A percentile compares a stretch with the other conserved stretches of the same genome.
Conservation (phyloP, 2,329 filamentous ascomycete genomes). For the Colletotrichum sp. region DNA sequence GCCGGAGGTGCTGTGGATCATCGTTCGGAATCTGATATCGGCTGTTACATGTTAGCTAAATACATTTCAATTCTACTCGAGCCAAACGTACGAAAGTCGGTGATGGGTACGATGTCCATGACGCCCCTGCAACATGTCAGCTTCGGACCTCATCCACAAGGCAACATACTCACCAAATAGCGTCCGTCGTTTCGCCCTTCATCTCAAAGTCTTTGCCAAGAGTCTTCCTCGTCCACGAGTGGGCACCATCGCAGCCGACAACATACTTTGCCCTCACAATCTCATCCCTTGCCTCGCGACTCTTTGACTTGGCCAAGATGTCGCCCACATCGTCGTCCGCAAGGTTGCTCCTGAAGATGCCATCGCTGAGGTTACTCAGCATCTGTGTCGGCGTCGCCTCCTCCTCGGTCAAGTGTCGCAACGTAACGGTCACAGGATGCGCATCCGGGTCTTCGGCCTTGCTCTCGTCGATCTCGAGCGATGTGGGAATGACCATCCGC, state of each 20-base stretch:
- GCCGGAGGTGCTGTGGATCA: constrained; percentile 61
- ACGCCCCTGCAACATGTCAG: constrained; percentile 33
- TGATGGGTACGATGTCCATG: constrained; percentile 39
- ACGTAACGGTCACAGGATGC: constrained; percentile 65
- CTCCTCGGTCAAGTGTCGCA: constrained; percentile 64
- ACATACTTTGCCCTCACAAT: constrained; percentile 65
- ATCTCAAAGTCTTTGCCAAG: constrained; percentile 55
- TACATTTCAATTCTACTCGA: no score
- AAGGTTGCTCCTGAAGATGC: constrained; percentile 65
- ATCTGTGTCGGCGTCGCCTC: constrained; percentile 53
- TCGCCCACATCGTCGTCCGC: constrained; percentile 61
- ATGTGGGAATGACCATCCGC: constrained; percentile 62
- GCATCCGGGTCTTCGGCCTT: constrained; percentile 52
- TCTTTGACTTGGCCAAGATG: constrained; percentile 28
- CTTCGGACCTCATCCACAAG: not conserved
- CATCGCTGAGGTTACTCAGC: constrained; percentile 45
- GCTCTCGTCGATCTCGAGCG: constrained; percentile 58
- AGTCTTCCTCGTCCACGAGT: constrained; percentile 66
- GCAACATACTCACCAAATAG: constrained; percentile 40
- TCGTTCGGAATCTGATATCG: constrained; percentile 63
- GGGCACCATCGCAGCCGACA: constrained; percentile 72
- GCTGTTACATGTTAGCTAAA: not conserved
- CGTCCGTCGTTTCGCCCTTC: constrained; percentile 59
- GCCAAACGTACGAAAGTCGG: constrained; percentile 48
- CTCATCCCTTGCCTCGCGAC: constrained; percentile 38